Percentiles rank a stretch among this genome's conserved stretches.
phyloP scores from a whole-genome alignment of 2,329 filamentous ascomycete genomes.

The Colletotrichum abscissum region DNA sequence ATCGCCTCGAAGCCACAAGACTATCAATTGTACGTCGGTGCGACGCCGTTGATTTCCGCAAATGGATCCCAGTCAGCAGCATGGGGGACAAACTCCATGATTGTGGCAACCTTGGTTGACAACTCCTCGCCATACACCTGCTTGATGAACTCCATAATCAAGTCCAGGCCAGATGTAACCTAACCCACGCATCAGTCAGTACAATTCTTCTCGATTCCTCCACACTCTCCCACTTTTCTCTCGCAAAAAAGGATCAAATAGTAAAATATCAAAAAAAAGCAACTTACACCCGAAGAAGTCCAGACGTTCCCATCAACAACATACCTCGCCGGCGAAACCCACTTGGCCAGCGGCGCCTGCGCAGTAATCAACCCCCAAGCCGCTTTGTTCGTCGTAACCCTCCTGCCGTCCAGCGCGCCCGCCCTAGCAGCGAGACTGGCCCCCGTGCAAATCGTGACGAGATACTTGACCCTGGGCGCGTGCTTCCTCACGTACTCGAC shows the following conservation, averaged over 20 bases:
- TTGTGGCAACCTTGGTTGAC: conserved; percentile 56
- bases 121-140: conserved; percentile 61
- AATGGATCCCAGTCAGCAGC: conserved; percentile 44
- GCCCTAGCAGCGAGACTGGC: conserved; percentile 67
- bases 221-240: not conserved
- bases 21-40: conserved; percentile 35
- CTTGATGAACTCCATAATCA: conserved; percentile 50
- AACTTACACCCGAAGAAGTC: conserved; percentile 68
- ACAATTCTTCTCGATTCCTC: not conserved
- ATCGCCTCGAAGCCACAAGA: not conserved
- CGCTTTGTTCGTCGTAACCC: conserved; percentile 75
- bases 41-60: conserved; percentile 40
- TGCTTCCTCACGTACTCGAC: conserved; percentile 52
- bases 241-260: not conserved
- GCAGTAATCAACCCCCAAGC: conserved; percentile 61
- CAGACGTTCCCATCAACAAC: conserved; percentile 74
- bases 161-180: conserved; percentile 50
- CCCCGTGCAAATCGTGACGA: conserved; percentile 77
- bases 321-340: conserved; percentile 72
- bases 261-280: not conserved
- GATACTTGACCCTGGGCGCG: conserved; percentile 62
- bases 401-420: conserved; percentile 68
- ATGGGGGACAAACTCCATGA: conserved; percentile 63
- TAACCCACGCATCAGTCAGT: conserved; percentile 25
- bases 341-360: conserved; percentile 63